Conservation (phyloP, 2,329 filamentous ascomycete species). For the Claviceps pusilla region DNA sequence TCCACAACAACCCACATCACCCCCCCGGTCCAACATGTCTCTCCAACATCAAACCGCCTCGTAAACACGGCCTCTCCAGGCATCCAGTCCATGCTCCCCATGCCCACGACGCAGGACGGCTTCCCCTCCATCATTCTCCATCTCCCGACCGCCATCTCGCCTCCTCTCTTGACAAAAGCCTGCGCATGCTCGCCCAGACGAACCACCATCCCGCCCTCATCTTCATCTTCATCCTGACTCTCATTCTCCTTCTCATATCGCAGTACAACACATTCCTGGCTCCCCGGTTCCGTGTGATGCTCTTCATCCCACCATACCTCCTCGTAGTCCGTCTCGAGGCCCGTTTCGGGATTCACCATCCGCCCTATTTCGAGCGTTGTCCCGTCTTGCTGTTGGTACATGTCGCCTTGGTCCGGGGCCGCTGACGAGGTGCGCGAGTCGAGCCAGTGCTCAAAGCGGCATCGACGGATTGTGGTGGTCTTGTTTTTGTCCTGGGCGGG, state of each 20-base stretch:
- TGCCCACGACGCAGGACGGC: constrained; percentile 18
- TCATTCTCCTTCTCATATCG: constrained; percentile 17
- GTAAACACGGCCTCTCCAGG: constrained; percentile 4
- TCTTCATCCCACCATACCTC: constrained; percentile 47
- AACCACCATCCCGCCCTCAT: constrained; percentile 33
- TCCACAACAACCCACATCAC: constrained; percentile 8
- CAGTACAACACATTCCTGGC: constrained; percentile 24
- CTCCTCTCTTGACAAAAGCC: constrained; percentile 34
- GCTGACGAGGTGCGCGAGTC: constrained; percentile 33
- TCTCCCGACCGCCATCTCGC: constrained; percentile 33
- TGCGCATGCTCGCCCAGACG: constrained; percentile 40
- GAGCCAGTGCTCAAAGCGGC: constrained; percentile 44
- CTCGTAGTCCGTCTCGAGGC: constrained; percentile 40
- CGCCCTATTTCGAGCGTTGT: constrained; percentile 39
- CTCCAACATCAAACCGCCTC: neutral
- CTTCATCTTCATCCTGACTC: constrained; percentile 8
- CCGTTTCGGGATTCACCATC: constrained; percentile 44
- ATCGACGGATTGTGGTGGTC: constrained; percentile 15
- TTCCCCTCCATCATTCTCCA: constrained; percentile 25
- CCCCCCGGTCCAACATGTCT: neutral
- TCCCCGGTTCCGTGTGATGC: constrained; percentile 1
- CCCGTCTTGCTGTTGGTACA: constrained; percentile 28
- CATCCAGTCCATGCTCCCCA: constrained; percentile 14
- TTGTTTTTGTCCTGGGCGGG: constrained; percentile 9
- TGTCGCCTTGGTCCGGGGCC: constrained; percentile 38